Conservation (phyloP, 2,329 filamentous ascomycete genomes). For the Botrytis fragariae region DNA sequence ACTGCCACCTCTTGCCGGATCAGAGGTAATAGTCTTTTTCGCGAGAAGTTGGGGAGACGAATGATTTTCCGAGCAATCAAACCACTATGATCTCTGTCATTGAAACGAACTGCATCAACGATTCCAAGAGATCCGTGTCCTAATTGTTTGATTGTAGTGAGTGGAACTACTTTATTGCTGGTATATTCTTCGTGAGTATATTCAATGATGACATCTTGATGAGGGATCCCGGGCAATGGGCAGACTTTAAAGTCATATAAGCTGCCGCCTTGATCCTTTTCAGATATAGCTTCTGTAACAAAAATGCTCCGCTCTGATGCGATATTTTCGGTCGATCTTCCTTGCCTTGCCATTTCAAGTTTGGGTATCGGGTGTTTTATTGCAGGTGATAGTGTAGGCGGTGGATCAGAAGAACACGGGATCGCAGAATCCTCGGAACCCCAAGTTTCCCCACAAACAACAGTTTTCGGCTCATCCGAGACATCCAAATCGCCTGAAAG, state of each 20-base stretch:
- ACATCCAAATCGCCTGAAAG: background rate
- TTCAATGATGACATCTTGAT: background rate
- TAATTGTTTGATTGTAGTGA: slow-evolving; percentile 22
- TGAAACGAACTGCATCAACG: slow-evolving; percentile 23
- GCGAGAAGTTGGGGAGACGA: slow-evolving; percentile 21
- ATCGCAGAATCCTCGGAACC: background rate
- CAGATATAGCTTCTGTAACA: background rate
- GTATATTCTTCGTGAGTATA: slow-evolving; percentile 22
- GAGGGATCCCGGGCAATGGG: background rate
- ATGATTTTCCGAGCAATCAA: slow-evolving; percentile 25
- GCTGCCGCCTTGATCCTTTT: background rate
- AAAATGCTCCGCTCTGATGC: background rate
- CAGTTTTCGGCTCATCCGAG: background rate
- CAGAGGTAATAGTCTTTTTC: slow-evolving; percentile 23
- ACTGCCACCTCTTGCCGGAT: slow-evolving; percentile 26
- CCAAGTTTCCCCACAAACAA: background rate
- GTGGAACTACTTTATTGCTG: slow-evolving; percentile 21
- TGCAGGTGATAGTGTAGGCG: background rate
- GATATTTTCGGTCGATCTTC: background rate
- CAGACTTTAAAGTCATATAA: background rate
- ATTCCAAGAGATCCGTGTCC: slow-evolving; percentile 26
- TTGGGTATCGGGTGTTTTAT: background rate
- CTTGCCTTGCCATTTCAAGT: background rate
- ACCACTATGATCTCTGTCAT: background rate
- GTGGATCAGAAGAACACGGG: too few relatives aligned